Conservation (phyloP, 768 basidiomycete genomes). For the Phanerochaete sordida region DNA sequence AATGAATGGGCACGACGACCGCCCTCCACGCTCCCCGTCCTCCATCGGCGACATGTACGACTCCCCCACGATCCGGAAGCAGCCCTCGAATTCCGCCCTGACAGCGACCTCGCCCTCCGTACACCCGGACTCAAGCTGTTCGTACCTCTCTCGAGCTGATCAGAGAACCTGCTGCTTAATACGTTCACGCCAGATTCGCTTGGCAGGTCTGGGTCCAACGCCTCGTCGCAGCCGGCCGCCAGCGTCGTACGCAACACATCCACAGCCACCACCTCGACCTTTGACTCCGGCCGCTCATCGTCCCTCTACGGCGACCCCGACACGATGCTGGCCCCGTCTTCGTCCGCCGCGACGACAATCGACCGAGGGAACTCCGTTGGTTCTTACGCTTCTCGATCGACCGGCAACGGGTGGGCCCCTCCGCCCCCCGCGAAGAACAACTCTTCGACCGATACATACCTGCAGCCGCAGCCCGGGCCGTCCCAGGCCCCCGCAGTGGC, state of each 20-base stretch:
- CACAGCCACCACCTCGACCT: constrained; percentile 7
- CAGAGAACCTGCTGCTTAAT: background rate
- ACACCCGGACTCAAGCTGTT: constrained; percentile 5
- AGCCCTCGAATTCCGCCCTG: background rate
- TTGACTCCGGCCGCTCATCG: constrained; percentile 15
- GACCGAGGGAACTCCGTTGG: constrained; percentile 28
- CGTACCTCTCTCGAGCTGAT: background rate
- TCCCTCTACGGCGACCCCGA: constrained; percentile 13
- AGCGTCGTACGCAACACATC: constrained; percentile 9
- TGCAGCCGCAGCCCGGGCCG: constrained; percentile 28
- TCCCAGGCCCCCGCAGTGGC: constrained; percentile 19
- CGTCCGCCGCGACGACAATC: constrained; percentile 19
- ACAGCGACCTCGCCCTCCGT: background rate
- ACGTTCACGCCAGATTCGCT: constrained; percentile 1
- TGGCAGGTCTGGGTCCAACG: constrained; percentile 7
- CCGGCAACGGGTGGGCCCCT: constrained; percentile 16
- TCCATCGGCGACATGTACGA: constrained; percentile 20
- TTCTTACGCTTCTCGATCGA: constrained; percentile 23
- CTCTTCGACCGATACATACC: constrained; percentile 4
- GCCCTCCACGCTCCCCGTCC: constrained; percentile 18
- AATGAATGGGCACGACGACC: constrained; percentile 17
- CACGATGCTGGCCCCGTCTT: constrained; percentile 14
- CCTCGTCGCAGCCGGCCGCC: background rate
- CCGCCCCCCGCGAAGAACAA: constrained; percentile 9
- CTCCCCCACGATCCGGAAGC: background rate